Base-by-base conservation (phyloP, 2,329 filamentous ascomycete genomes). In the Venturia nashicola region DNA sequence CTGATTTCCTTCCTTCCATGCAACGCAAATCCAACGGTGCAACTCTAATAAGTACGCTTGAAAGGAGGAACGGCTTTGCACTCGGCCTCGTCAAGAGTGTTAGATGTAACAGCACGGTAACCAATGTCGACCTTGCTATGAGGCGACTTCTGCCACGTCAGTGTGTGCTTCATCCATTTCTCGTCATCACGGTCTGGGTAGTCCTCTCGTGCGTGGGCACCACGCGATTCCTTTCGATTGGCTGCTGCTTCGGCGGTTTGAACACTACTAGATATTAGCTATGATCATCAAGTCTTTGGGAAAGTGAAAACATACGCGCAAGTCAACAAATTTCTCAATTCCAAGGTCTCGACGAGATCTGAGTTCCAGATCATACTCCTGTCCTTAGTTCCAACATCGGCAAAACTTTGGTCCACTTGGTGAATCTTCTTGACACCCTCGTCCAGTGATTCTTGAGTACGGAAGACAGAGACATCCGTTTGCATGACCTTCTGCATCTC, bases 331-430 rank as follows among this genome's bases (percentile, higher is more conserved):
- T 99, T 99, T 73, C 92, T 85, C 73, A 97, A 82, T 80, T 99
- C 94, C 64, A 99, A 86, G 8, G 93, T 96, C 83, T 97, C 93
- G 67, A 96, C 91, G 46, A 97, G 85, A 74, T 97, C 93, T 32
- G 90, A 91, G 86, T 97, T 97, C 93, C 93, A 97, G 82, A 97
- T 97, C 93, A 97, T 97, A 83, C 90, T 95, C 77, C 94, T 89
- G 78, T 97, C 93, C 85, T 96, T 96, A 80, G 90, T 97, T 73
- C 91, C 90, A 70, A 97, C 88, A 73, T 97, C 82, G 71, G 82
- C 78, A 79, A 89, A 97, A 72, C 81, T 83, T 71, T 83, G 77
- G 76, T 97, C 93, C 70, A 97, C 90, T 70, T 91, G 86, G 68
- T 79, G 86, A 76, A 97, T 94, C 82, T 87, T 92, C 77, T 82